Base-by-base conservation (phyloP, 2,329 filamentous ascomycete species). In the Trichophyton verrucosum region DNA sequence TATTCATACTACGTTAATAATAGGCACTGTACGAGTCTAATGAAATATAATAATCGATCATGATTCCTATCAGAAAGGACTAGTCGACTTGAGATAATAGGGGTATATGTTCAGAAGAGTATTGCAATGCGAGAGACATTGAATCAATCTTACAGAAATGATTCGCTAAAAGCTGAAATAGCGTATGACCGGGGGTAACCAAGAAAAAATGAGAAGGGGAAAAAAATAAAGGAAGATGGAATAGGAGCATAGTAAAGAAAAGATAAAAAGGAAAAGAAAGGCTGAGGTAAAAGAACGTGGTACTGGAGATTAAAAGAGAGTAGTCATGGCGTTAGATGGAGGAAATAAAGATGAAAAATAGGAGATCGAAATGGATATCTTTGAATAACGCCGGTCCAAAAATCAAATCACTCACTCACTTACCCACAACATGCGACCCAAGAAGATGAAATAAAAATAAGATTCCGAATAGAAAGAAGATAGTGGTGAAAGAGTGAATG, bases 51-150 rank as follows among this genome's bases (percentile, higher is more conserved):
- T 20, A 7, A 53, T 38, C 9, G 9, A 33, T 55, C 46, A 13
- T 51, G 13, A 51, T 55, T 55, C 27, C 24, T 5, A 38, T 6
- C 8, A 27, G 27, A 55, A 27, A 55, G 7, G 51, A 33, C 11
- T 40, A 40, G 40, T 20, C 22, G 42, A 42, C 36, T 36, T 11
- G 38, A 44, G 36, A 58, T n/a, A 58, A 24, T 27, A 44, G 56
- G 56, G 51, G 51, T 55, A 55, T 55, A 55, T 33, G 51, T 15
- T 55, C 17, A 55, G 27, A 55, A 36, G 56, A 58, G 44, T 42
- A 58, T 42, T 58, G 56, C 17, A 27, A 38, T 38, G 38, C 5
- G 13, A 58, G 56, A 58, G 17, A 24, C 36, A 44, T 57, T 36
- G 11, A 24, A 20, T 30, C 56, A 30, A 42, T 36, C n/a, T n/a